These are phyloP conservation scores for Leccinum olivaceopallidum DNA, from an alignment of 768 basidiomycete species.

Conservation along the genomic window DNA sequence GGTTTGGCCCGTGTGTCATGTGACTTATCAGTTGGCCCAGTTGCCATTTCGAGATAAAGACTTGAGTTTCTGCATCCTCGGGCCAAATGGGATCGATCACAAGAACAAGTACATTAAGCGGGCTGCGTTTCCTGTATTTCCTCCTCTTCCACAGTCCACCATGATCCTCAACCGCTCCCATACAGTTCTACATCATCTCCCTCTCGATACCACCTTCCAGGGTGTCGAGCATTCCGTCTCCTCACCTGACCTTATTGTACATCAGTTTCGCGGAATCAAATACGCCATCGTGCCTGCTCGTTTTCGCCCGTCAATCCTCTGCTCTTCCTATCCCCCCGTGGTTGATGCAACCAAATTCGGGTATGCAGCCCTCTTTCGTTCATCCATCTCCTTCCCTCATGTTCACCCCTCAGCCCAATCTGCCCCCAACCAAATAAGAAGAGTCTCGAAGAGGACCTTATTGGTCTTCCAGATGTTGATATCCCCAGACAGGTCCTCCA, in stretches of 20 bases:
- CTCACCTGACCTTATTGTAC: slow-evolving; percentile 52
- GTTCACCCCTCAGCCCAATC: slow-evolving; percentile 53
- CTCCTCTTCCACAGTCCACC: slow-evolving; percentile 7
- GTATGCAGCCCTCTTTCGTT: slow-evolving; percentile 40
- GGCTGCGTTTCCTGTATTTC: background rate
- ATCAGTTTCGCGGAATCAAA: slow-evolving; percentile 78
- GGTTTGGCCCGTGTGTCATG: slow-evolving; percentile 24
- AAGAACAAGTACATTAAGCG: slow-evolving; percentile 18
- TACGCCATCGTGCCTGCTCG: slow-evolving; percentile 73
- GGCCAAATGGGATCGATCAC: slow-evolving; percentile 27
- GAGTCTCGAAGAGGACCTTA: slow-evolving; percentile 59
- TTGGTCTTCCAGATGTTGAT: slow-evolving; percentile 54
- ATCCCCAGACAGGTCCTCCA: slow-evolving; percentile 54
- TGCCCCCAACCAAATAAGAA: slow-evolving; percentile 62
- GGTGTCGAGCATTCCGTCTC: slow-evolving; percentile 66
- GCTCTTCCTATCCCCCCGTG: slow-evolving; percentile 52
- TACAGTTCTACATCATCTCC: slow-evolving; percentile 46
- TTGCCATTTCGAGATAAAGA: slow-evolving; percentile 24
- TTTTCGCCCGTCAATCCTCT: slow-evolving; percentile 71
- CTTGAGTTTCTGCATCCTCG: slow-evolving; percentile 23
- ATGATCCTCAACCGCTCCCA: slow-evolving; percentile 33
- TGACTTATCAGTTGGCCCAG: slow-evolving; percentile 19
- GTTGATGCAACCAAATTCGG: slow-evolving; percentile 69
- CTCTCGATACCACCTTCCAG: slow-evolving; percentile 63
- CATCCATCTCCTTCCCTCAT: slow-evolving; percentile 3